These are phyloP conservation scores for Emergomyces orientalis DNA, from an alignment of 2,329 filamentous ascomycete species.

Conservation along the genomic window DNA sequence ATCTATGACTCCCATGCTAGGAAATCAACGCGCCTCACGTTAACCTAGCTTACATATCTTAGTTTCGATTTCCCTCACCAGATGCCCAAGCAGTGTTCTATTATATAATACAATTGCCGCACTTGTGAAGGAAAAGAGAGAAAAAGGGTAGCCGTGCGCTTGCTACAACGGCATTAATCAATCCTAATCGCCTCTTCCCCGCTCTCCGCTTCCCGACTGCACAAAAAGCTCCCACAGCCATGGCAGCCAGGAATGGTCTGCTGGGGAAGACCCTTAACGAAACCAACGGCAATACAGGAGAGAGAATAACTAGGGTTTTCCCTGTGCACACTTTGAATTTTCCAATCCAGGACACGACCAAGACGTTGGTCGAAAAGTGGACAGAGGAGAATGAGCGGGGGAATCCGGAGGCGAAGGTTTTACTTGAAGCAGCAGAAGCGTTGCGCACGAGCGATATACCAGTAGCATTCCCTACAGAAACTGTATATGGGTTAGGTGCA, in stretches of 20 bases:
- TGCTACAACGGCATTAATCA: neutral
- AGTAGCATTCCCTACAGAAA: conserved; percentile 94
- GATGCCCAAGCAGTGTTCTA: too few relatives aligned
- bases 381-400: conserved; percentile 25
- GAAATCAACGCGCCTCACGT: too few relatives aligned
- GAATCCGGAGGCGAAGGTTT: conserved; percentile 41
- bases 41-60: neutral
- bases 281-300: neutral
- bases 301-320: conserved; percentile 26
- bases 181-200: neutral
- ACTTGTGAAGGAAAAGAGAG: neutral
- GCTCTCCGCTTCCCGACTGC: neutral
- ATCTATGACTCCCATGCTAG: neutral
- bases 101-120: neutral
- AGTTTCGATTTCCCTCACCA: neutral
- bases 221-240: neutral
- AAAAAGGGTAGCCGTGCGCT: neutral
- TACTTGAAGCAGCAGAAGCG: conserved; percentile 57
- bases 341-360: conserved; percentile 24
- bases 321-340: conserved; percentile 31
- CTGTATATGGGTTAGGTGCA: conserved; percentile 92
- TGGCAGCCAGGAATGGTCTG: conserved; percentile 4
- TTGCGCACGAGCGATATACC: conserved; percentile 60
- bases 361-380: conserved; percentile 32
- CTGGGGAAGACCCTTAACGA: neutral